A percentile compares a stretch with the other conserved stretches of the same genome.
phyloP scores from a whole-genome alignment of 2,329 filamentous ascomycete species.

The Coleophoma eucalyptorum region DNA sequence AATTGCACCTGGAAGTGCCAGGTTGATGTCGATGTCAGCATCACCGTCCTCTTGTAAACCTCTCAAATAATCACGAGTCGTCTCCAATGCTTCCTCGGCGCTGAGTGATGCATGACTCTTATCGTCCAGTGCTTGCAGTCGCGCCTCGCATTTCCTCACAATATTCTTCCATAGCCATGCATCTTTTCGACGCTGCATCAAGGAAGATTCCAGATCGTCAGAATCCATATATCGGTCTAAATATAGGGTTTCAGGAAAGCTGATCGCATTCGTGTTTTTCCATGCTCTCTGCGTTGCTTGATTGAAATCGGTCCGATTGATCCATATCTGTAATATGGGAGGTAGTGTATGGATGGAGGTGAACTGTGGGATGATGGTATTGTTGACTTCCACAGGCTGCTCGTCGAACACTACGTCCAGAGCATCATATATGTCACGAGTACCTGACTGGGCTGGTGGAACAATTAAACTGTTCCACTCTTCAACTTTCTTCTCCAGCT shows the following conservation, averaged over 20 bases:
- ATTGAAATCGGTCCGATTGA: slow-evolving; percentile 77
- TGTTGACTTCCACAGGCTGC: slow-evolving; percentile 66
- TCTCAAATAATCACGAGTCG: slow-evolving; percentile 35
- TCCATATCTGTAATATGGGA: slow-evolving; percentile 82
- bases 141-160: slow-evolving; percentile 49
- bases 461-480: slow-evolving; percentile 53
- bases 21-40: slow-evolving; percentile 37
- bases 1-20: slow-evolving; percentile 35
- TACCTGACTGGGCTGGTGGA: slow-evolving; percentile 45
- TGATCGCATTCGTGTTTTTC: slow-evolving; percentile 76
- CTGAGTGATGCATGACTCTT: slow-evolving; percentile 14
- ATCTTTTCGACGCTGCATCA: slow-evolving; percentile 62
- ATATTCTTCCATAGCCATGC: slow-evolving; percentile 72
- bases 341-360: slow-evolving; percentile 73
- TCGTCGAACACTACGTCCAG: slow-evolving; percentile 83
- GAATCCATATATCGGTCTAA: slow-evolving; percentile 85
- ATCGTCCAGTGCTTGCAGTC: slow-evolving; percentile 21
- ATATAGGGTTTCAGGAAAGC: slow-evolving; percentile 77
- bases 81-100: slow-evolving; percentile 22
- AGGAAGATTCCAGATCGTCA: slow-evolving; percentile 46
- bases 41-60: slow-evolving; percentile 33
- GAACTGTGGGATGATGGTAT: slow-evolving; percentile 56
- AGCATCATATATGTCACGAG: slow-evolving; percentile 72
- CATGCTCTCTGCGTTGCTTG: slow-evolving; percentile 51
- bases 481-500: slow-evolving; percentile 36